Conservation (phyloP, 768 basidiomycete genomes). For the Lactarius tabidus region DNA sequence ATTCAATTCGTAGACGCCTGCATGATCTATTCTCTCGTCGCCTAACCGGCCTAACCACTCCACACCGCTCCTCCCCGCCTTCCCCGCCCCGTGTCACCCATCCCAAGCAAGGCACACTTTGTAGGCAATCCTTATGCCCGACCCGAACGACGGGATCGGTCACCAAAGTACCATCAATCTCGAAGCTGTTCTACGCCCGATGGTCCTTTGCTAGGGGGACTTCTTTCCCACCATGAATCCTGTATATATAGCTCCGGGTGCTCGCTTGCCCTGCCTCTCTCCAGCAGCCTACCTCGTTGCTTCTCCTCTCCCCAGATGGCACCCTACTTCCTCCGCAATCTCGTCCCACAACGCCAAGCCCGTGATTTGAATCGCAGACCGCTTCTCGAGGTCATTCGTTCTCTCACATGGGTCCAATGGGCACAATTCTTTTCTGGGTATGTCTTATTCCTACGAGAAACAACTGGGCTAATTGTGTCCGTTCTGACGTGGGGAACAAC, state of each 20-base stretch:
- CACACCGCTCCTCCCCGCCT: neutral
- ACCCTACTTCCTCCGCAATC: constrained; percentile 25
- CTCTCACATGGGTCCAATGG: constrained; percentile 48
- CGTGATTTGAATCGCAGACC: constrained; percentile 29
- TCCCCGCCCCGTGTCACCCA: neutral
- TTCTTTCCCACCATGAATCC: neutral
- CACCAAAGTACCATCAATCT: neutral
- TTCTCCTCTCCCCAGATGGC: constrained; percentile 16
- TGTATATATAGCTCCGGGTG: neutral
- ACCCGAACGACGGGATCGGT: neutral
- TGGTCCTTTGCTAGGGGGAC: neutral
- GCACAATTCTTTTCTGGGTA: constrained; percentile 55
- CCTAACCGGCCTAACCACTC: neutral
- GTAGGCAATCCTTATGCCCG: neutral
- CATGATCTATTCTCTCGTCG: neutral
- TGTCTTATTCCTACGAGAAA: neutral
- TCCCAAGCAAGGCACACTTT: neutral
- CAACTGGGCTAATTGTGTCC: neutral
- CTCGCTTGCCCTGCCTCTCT: neutral
- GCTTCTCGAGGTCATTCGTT: constrained; percentile 39
- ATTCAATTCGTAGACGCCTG: neutral
- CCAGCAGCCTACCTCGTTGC: neutral
- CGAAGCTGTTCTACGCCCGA: neutral
- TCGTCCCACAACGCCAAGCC: constrained; percentile 20
- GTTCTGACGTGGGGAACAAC: neutral